Conservation (phyloP, 495 filamentous ascomycete genomes). For the Beverwykella pulmonaria region DNA sequence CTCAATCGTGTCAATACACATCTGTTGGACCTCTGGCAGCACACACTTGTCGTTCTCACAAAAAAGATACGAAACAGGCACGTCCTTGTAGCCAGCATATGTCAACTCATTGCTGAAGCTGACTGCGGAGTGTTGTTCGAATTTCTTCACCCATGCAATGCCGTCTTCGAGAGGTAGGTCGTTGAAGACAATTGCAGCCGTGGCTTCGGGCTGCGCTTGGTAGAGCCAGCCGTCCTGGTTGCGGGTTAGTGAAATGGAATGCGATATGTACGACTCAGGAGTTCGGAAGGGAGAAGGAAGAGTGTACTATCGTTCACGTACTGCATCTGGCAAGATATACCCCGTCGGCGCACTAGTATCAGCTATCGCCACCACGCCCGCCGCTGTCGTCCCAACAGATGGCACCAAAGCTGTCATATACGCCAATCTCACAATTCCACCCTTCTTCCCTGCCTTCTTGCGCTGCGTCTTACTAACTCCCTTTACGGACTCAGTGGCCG, state of each 20-base stretch:
- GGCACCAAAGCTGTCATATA: slow-evolving; percentile 27
- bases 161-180: slow-evolving; percentile 2
- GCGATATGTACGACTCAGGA: background rate
- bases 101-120: slow-evolving; percentile 2
- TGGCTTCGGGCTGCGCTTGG: background rate
- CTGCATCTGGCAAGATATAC: background rate
- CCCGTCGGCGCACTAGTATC: background rate
- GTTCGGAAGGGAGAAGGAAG: too few species aligned
- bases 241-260: background rate
- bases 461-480: slow-evolving; percentile 23
- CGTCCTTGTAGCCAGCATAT: slow-evolving; percentile 3
- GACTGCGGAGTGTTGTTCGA: background rate
- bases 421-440: slow-evolving; percentile 28
- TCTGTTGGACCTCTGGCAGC: background rate
- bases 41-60: slow-evolving; percentile 10
- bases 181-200: background rate
- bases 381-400: background rate
- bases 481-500: slow-evolving; percentile 6
- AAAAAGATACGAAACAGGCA: slow-evolving; percentile 4
- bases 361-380: background rate
- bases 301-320: background rate
- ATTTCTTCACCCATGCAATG: background rate
- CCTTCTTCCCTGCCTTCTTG: slow-evolving; percentile 25
- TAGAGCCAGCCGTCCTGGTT: slow-evolving; percentile 20
- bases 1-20: slow-evolving; percentile 7